Evolutionary conservation across 495 filamentous ascomycete species (phyloP).

Genomic region (Peziza echinospora): DNA sequence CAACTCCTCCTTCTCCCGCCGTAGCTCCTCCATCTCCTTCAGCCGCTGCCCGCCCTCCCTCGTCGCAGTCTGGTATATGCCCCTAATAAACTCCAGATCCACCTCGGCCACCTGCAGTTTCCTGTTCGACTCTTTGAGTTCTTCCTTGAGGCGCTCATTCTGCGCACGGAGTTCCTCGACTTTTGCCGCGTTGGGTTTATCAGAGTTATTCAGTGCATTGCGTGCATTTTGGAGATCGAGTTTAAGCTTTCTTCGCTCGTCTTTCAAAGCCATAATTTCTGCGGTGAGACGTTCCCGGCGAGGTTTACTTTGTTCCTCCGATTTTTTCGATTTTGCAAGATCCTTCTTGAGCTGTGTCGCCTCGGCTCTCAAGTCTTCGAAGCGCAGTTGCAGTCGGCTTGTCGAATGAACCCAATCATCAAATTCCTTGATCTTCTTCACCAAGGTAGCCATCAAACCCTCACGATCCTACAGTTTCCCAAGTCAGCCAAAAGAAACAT

Average conservation of each 20-base stretch:
- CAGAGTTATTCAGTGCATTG: neutral
- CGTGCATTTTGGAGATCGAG: neutral
- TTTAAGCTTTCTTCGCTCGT: conserved; percentile 1
- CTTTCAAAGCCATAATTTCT: conserved; percentile 7
- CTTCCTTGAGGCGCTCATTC: conserved; percentile 25
- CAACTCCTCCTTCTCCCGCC: conserved; percentile 26
- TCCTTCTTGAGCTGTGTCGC: conserved; percentile 2
- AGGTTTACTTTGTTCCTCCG: conserved; percentile 2
- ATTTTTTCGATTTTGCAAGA: conserved; percentile 2
- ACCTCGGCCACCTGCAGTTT: conserved; percentile 21
- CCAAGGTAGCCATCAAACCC: too few relatives aligned
- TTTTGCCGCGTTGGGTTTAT: conserved; percentile 1
- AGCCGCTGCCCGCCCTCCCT: conserved; percentile 28
- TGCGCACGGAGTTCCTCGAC: conserved; percentile 18
- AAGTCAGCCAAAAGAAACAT: too few relatives aligned
- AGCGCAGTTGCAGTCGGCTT: conserved; percentile 9
- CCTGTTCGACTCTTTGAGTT: conserved; percentile 28
- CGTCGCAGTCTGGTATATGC: conserved; percentile 42
- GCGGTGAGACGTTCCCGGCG: conserved; percentile 7
- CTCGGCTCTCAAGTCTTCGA: conserved; percentile 6
- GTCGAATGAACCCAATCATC: conserved; percentile 13
- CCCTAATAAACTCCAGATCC: conserved; percentile 37
- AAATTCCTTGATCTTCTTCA: conserved; percentile 4
- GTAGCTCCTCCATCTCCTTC: conserved; percentile 30
- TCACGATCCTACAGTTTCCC: too few relatives aligned